Base-by-base conservation (phyloP, 1,139 yeast genomes). In the Diutina catenulata region DNA sequence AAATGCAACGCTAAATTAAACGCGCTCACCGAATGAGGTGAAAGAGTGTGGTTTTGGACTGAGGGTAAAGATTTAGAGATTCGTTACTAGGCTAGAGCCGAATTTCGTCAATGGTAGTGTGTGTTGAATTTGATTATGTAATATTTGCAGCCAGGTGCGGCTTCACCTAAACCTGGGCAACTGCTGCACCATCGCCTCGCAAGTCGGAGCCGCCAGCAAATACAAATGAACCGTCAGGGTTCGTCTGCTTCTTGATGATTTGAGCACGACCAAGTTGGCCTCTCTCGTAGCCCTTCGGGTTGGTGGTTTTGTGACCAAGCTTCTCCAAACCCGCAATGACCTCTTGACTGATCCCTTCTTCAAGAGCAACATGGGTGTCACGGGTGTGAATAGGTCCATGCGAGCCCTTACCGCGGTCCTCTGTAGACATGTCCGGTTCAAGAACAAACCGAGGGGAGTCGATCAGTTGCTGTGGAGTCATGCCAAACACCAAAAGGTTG, bases 111-210 rank as follows among this genome's bases (percentile, higher is more conserved):
- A n/a, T n/a, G n/a, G n/a, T n/a, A n/a, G n/a, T n/a, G n/a, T n/a
- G n/a, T n/a, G n/a, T n/a, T n/a, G n/a, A n/a, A n/a, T n/a, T n/a
- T n/a, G n/a, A n/a, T n/a, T n/a, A n/a, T n/a, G n/a, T n/a, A n/a
- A n/a, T n/a, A n/a, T n/a, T n/a, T n/a, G n/a, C n/a, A n/a, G n/a
- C n/a, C n/a, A n/a, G n/a, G n/a, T n/a, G n/a, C n/a, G n/a, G n/a
- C n/a, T 22, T 23, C 5, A 18, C 18, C 10, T 29, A 43, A 3
- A 45, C 39, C 28, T 45, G 46, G 5, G 88, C 80, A 19, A 72
- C 70, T 5, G 88, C 80, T 1, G 81, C 80, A 5, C 94, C 94
- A 51, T 83, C 94, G 11, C 88, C 94, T 43, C 94, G 64, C 25
- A 68, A 69, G 47, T 83, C 94, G 40, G 83, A 75, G 0, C 94